A percentile compares a stretch with the other conserved stretches of the same genome.
Conservation (phyloP, 176 grass and related monocot species). For the Zoysia japonica region DNA sequence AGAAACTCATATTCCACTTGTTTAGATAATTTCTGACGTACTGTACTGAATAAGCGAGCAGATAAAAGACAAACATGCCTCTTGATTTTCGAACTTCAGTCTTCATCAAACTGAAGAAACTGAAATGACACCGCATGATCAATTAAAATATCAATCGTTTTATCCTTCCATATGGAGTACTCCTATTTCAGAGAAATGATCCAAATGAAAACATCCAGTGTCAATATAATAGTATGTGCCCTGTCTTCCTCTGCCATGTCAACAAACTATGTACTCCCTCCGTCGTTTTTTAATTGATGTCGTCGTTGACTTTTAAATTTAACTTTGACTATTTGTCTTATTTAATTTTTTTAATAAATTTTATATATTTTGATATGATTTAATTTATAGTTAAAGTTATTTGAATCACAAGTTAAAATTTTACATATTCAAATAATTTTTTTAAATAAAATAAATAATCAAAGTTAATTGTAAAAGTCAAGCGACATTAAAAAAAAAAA, state of each 20-base stretch:
- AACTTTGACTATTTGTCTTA: too few relatives aligned
- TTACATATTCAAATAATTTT: too few relatives aligned
- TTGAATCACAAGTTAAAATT: too few relatives aligned
- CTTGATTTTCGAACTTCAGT: not conserved
- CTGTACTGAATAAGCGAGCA: not conserved
- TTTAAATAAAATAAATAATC: too few relatives aligned
- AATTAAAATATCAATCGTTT: not conserved
- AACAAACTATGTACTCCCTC: not conserved
- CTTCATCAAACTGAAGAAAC: not conserved
- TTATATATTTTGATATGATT: too few relatives aligned
- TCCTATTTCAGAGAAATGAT: not conserved
- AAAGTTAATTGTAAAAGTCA: too few relatives aligned
- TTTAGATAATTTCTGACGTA: not conserved
- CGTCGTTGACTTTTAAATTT: too few relatives aligned
- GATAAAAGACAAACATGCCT: not conserved
- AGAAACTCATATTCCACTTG: too few relatives aligned
- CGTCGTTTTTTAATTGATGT: too few relatives aligned
- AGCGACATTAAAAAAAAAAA: too few relatives aligned
- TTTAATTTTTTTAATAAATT: too few relatives aligned
- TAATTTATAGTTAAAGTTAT: too few relatives aligned
- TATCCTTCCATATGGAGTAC: not conserved
- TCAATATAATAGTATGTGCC: not conserved
- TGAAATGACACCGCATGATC: not conserved
- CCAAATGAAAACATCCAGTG: not conserved
- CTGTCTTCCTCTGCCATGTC: not conserved